Base-by-base conservation (phyloP, 2,329 filamentous ascomycete genomes). In the Penicillium occitanis region DNA sequence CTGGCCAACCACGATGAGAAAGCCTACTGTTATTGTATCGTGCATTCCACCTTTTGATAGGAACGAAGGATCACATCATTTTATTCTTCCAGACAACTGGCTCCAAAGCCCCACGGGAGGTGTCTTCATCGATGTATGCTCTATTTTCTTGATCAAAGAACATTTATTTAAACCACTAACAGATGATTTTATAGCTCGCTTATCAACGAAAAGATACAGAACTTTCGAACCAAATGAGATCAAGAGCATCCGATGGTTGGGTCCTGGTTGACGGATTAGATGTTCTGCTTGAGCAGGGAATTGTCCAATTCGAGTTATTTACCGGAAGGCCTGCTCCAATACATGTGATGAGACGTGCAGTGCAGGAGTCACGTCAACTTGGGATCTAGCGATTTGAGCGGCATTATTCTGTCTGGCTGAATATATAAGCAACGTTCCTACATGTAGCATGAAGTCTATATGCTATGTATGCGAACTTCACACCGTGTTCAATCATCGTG, bases 241-340 rank as follows among this genome's bases (percentile, higher is more conserved):
- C 71, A 3, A 68, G 76, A 28, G 77, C 75, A 11, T 74, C 75
- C 57, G 73, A 74, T 10, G 76, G 76, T 14, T 79, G 76, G 77
- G 73, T 77, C 11, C 71, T 76, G 0, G 67, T 79, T 28, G 77
- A 79, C 37, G 77, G 77, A 19, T 74, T 78, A 4, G 76, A 79
- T 35, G 74, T 78, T 17, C 72, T 78, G 1, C 74, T 77, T 1
- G 77, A 79, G 67, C 77, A 79, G 66, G 77, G 76, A 0, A 78
- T 78, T 53, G 77, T 75, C 5, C 77, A 79, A 53, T 79, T 79
- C 44, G 77, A 79, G 58, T 69, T 79, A 2, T 78, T 78, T 63
- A 78, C 77, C 0, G 75, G 76, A 10, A 75, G 75, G 10, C 75
- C 76, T n/a, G 76, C 76, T 25, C 76, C 77, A 37, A 42, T 63